These are phyloP conservation scores for Phytopythium kandeliae DNA, from an alignment of 352 stramenopile genomes.

Conservation along the genomic window DNA sequence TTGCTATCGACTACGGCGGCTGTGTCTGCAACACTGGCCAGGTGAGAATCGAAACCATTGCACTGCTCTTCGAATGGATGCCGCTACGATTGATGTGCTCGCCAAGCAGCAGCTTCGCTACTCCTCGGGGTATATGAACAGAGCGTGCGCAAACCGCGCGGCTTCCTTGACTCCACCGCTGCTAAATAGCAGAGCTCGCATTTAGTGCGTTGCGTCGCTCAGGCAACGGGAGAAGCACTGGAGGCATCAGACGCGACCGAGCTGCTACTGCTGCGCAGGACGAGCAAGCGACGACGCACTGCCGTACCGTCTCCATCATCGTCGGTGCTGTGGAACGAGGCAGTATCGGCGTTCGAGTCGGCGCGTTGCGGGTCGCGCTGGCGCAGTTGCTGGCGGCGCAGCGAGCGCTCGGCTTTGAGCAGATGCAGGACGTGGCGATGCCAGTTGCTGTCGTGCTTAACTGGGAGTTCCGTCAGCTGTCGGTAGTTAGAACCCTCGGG, in stretches of 20 bases:
- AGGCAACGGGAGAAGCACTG: neutral
- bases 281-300: neutral
- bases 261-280: constrained; percentile 9
- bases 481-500: constrained; percentile 20
- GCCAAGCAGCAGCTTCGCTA: too few species aligned
- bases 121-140: neutral
- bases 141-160: neutral
- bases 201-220: neutral
- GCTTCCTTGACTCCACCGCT: neutral
- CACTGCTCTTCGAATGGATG: too few species aligned
- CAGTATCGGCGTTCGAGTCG: constrained; percentile 3
- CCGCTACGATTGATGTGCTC: too few species aligned
- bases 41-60: too few species aligned
- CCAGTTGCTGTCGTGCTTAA: constrained; percentile 17
- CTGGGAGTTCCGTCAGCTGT: constrained; percentile 27
- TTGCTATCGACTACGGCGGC: too few species aligned
- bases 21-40: too few species aligned
- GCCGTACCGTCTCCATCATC: neutral
- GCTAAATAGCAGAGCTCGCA: too few species aligned
- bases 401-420: constrained; percentile 33
- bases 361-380: neutral
- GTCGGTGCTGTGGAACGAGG: constrained; percentile 1
- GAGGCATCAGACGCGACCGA: constrained; percentile 16
- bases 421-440: constrained; percentile 27
- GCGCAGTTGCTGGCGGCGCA: constrained; percentile 7